These are phyloP conservation scores for Phytophthora melonis DNA, from an alignment of 352 stramenopile genomes.

Conservation along the genomic window DNA sequence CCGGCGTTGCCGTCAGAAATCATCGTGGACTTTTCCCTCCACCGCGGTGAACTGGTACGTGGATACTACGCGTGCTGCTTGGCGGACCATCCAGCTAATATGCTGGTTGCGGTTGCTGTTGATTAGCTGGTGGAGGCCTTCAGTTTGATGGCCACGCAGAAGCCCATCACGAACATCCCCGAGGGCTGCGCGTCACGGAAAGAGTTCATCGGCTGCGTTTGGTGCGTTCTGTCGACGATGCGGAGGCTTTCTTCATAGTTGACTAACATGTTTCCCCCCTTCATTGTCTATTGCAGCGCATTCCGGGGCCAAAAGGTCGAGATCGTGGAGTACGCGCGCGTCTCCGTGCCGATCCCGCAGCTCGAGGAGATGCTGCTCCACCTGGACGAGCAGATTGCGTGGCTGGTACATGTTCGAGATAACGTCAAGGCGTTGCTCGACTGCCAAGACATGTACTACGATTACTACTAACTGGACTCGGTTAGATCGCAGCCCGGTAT, in stretches of 20 bases:
- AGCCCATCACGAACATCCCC: conserved; percentile 58
- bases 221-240: conserved; percentile 46
- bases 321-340: conserved; percentile 78
- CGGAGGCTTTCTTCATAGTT: neutral
- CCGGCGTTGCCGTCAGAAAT: conserved; percentile 73
- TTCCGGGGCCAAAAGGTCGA: conserved; percentile 83
- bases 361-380: conserved; percentile 83
- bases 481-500: neutral
- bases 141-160: conserved; percentile 64
- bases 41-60: conserved; percentile 78
- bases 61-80: neutral
- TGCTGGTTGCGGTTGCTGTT: neutral
- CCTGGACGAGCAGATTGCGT: conserved; percentile 70
- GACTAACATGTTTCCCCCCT: neutral
- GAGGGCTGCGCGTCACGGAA: conserved; percentile 78
- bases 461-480: conserved; percentile 36
- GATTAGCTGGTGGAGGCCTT: conserved; percentile 83
- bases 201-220: conserved; percentile 83
- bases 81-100: neutral
- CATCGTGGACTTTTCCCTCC: conserved; percentile 86
- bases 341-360: conserved; percentile 75
- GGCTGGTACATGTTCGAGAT: conserved; percentile 74
- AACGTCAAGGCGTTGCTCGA: conserved; percentile 80
- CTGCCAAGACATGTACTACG: conserved; percentile 58
- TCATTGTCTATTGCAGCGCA: conserved; percentile 37